Conservation (phyloP, 148 eudicot genomes). For the Silene conica region DNA sequence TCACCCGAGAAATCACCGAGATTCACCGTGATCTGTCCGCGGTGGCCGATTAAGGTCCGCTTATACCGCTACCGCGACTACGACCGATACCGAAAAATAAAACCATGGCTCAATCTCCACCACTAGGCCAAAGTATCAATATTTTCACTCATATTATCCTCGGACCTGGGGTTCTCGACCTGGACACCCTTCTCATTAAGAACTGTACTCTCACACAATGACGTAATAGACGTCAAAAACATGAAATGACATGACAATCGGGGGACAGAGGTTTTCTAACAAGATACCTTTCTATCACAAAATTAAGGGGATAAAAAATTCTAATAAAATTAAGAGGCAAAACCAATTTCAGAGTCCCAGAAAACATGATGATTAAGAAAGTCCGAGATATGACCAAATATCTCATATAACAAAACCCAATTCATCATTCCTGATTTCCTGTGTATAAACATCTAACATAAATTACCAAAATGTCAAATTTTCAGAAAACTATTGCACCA, state of each 20-base stretch:
- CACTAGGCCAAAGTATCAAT: not conserved
- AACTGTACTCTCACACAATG: not conserved
- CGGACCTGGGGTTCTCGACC: not conserved
- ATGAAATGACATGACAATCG: not conserved
- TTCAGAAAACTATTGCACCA: constrained; percentile 38
- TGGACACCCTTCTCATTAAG: not conserved
- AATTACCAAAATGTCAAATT: constrained; percentile 35
- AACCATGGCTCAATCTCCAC: not conserved
- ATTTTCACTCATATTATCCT: not conserved
- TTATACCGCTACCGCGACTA: no score
- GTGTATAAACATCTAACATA: constrained; percentile 36
- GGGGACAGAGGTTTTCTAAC: no score
- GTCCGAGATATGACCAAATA: not conserved
- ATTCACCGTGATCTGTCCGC: no score
- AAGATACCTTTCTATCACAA: no score
- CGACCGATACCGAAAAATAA: no score
- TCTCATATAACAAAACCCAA: not conserved
- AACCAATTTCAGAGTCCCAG: not conserved
- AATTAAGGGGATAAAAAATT: no score
- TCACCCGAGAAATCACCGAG: no score
- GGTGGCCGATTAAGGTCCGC: no score
- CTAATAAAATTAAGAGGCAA: not conserved
- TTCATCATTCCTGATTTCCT: constrained; percentile 23
- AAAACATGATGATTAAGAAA: not conserved
- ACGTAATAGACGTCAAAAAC: not conserved